phyloP scores from a whole-genome alignment of 1,284 basidiomycete genomes.

The Vanrija sp. region DNA sequence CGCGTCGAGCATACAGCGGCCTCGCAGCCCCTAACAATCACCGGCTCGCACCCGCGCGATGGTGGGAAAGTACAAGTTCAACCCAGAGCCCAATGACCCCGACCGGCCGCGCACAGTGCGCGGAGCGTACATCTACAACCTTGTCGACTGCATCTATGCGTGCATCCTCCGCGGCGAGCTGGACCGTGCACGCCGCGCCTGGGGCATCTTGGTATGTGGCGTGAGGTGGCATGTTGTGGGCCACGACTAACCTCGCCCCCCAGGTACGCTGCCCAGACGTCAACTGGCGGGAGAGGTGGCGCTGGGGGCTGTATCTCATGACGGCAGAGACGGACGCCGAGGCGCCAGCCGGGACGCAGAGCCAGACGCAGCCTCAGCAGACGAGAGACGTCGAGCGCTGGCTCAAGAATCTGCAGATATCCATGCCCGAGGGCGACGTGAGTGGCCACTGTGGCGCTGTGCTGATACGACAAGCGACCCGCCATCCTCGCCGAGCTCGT shows the following conservation, averaged over 20 bases:
- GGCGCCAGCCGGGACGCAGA: neutral
- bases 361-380: neutral
- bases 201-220: conserved; percentile 63
- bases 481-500: conserved; percentile 68
- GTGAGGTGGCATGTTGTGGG: neutral
- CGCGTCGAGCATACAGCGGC: too few species aligned
- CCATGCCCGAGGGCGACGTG: conserved; percentile 26
- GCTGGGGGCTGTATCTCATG: conserved; percentile 56
- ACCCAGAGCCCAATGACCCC: conserved; percentile 6
- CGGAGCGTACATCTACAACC: conserved; percentile 43
- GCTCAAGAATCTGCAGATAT: conserved; percentile 28
- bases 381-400: conserved; percentile 23
- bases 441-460: neutral
- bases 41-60: too few species aligned
- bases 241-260: neutral
- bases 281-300: conserved; percentile 71
- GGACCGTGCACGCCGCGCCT: conserved; percentile 64
- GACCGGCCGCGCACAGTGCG: conserved; percentile 19
- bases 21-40: too few species aligned
- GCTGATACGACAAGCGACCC: conserved; percentile 57
- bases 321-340: conserved; percentile 8
- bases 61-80: conserved; percentile 1
- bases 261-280: conserved; percentile 71
- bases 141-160: conserved; percentile 56
- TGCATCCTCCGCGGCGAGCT: conserved; percentile 67